Conservation (phyloP, 805 yeast genomes). For the Yamadazyma akitaensis region DNA sequence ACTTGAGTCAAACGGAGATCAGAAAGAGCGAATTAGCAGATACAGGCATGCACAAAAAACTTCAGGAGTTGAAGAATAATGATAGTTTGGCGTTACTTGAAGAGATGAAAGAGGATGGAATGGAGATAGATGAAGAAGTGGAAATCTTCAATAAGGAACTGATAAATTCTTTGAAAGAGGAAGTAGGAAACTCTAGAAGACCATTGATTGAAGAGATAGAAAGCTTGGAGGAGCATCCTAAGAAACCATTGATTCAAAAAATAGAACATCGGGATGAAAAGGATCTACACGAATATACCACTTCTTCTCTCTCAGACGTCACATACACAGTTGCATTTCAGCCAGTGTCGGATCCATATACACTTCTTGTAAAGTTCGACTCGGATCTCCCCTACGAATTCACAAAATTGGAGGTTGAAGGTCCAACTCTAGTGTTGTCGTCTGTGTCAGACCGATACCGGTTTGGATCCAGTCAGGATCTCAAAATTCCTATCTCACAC, state of each 20-base stretch:
- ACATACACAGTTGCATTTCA: conserved; percentile 8
- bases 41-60: conserved; percentile 33
- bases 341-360: conserved; percentile 14
- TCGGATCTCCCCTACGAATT: conserved; percentile 10
- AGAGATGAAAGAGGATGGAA: conserved; percentile 30
- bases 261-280: conserved; percentile 22
- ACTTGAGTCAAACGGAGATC: conserved; percentile 43
- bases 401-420: conserved; percentile 1
- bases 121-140: conserved; percentile 11
- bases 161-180: not conserved
- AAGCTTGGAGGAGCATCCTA: conserved; percentile 11
- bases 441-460: not conserved
- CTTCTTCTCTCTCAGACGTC: not conserved
- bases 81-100: conserved; percentile 45
- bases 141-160: not conserved
- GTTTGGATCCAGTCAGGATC: not conserved
- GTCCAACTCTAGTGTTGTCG: conserved; percentile 3
- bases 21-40: conserved; percentile 41
- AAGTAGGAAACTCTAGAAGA: conserved; percentile 14
- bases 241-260: conserved; percentile 54
- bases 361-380: conserved; percentile 5
- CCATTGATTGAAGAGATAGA: conserved; percentile 58
- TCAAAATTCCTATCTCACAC: conserved; percentile 3
- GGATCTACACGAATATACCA: not conserved
- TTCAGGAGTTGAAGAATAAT: conserved; percentile 34